These are phyloP conservation scores for Corinectria fuckeliana DNA, from an alignment of 2,329 filamentous ascomycete species.

Conservation along the genomic window DNA sequence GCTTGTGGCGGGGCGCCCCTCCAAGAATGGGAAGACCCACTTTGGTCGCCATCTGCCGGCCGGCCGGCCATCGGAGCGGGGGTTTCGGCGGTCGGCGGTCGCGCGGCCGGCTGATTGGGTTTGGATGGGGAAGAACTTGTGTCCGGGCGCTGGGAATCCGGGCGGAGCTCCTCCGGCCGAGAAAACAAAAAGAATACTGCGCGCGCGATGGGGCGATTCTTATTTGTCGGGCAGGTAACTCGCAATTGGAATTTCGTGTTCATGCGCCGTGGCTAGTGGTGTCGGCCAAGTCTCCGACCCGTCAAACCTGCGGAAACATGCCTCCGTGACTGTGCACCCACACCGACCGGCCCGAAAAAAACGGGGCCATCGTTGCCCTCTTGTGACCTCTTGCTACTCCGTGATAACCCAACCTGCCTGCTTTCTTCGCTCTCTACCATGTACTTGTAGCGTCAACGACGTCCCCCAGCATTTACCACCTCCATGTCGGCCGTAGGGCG, in stretches of 20 bases:
- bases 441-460: not conserved
- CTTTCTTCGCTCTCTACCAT: not conserved
- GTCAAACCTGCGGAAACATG: not conserved
- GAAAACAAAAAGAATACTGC: not conserved
- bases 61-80: constrained; percentile 35
- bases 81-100: not conserved
- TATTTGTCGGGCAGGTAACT: not conserved
- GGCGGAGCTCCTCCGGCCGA: constrained; percentile 7
- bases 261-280: no score
- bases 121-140: constrained; percentile 1
- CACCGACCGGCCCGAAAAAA: not conserved
- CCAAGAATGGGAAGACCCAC: not conserved
- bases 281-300: not conserved
- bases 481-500: constrained; percentile 7
- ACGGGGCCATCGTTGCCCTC: not conserved
- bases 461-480: not conserved
- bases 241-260: not conserved
- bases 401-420: not conserved
- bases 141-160: not conserved
- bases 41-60: constrained; percentile 20
- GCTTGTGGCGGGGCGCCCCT: not conserved
- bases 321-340: not conserved
- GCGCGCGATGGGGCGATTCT: not conserved
- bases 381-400: constrained; percentile 5
- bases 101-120: constrained; percentile 1